phyloP scores from a whole-genome alignment of 2,329 filamentous ascomycete species.

The Cladosporium sp. region DNA sequence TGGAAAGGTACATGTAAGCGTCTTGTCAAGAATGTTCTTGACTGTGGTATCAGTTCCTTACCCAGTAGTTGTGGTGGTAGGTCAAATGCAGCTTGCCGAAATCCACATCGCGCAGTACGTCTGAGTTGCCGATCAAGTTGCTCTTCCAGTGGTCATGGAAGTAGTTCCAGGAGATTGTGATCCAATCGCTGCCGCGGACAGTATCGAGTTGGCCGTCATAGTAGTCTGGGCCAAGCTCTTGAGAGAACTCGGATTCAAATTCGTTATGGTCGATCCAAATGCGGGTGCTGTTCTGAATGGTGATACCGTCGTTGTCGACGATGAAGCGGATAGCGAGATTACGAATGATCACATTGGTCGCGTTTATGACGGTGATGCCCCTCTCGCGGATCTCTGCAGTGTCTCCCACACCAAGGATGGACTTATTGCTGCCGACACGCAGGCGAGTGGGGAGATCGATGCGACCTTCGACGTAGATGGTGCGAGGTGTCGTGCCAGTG shows the following conservation, averaged over 20 bases:
- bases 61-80: constrained; percentile 48
- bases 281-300: constrained; percentile 42
- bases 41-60: not conserved
- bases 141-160: constrained; percentile 48
- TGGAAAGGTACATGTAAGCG: not conserved
- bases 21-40: no score
- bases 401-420: constrained; percentile 36
- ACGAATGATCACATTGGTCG: constrained; percentile 40
- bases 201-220: constrained; percentile 45
- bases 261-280: constrained; percentile 50
- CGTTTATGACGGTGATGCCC: constrained; percentile 35
- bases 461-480: constrained; percentile 42
- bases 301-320: constrained; percentile 41
- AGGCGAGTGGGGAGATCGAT: constrained; percentile 42
- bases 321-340: constrained; percentile 37
- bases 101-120: constrained; percentile 39
- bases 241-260: constrained; percentile 40
- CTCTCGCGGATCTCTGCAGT: constrained; percentile 36
- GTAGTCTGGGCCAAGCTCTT: constrained; percentile 20
- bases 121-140: constrained; percentile 43
- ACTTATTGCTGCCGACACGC: constrained; percentile 45
- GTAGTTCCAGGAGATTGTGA: constrained; percentile 48
- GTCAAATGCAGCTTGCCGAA: constrained; percentile 45
- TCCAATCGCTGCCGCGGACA: constrained; percentile 42
- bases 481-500: constrained; percentile 36